phyloP scores from a whole-genome alignment of 1,284 basidiomycete genomes.

The Malassezia vespertilionis region DNA sequence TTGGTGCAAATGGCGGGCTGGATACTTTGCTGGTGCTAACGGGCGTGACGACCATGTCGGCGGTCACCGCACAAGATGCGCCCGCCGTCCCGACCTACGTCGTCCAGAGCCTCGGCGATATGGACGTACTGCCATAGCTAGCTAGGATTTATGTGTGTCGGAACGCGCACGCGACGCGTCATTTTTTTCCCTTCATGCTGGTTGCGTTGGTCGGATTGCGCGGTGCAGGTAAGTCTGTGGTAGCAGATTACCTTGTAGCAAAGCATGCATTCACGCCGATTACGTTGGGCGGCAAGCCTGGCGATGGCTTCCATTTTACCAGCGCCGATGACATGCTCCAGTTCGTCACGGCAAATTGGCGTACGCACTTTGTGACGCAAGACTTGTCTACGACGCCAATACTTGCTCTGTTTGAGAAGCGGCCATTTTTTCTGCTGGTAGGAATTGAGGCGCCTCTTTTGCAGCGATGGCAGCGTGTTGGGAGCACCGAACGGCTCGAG shows the following conservation, averaged over 20 bases:
- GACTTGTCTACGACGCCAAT: constrained; percentile 56
- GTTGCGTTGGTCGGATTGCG: constrained; percentile 77
- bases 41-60: constrained; percentile 51
- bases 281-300: background rate
- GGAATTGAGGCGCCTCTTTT: constrained; percentile 73
- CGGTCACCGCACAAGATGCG: constrained; percentile 53
- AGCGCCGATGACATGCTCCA: constrained; percentile 55
- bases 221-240: constrained; percentile 65
- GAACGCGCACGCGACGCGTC: background rate
- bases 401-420: constrained; percentile 64
- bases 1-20: constrained; percentile 74
- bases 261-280: constrained; percentile 51
- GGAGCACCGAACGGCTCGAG: constrained; percentile 21
- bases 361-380: constrained; percentile 65
- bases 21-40: constrained; percentile 82
- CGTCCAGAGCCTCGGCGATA: constrained; percentile 32
- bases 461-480: constrained; percentile 30
- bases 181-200: constrained; percentile 54
- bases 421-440: constrained; percentile 82
- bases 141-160: no score
- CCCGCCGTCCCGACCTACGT: constrained; percentile 41
- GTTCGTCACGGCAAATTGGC: constrained; percentile 74
- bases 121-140: constrained; percentile 22
- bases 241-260: constrained; percentile 62
- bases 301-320: constrained; percentile 3